Percentiles rank a stretch among this genome's conserved stretches.
phyloP scores from a whole-genome alignment of 2,329 filamentous ascomycete species.

The Ophiostoma novo-ulmi region DNA sequence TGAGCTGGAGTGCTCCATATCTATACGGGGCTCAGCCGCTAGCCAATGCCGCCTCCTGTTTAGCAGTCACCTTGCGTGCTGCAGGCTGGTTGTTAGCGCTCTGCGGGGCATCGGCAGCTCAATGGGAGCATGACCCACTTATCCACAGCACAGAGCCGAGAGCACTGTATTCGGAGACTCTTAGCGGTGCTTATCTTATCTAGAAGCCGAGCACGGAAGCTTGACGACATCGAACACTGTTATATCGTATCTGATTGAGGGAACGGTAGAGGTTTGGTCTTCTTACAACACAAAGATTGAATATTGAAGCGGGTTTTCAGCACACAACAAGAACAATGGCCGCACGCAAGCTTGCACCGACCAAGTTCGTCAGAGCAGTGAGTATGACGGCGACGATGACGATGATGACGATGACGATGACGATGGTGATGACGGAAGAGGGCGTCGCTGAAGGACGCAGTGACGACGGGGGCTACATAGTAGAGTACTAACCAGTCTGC shows the following conservation, averaged over 20 bases:
- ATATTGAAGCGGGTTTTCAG: neutral
- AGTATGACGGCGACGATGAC: neutral
- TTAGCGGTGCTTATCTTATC: neutral
- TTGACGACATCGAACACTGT: neutral
- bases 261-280: no score
- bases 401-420: neutral
- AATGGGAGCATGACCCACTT: neutral
- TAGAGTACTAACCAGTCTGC: neutral
- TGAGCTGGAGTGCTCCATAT: neutral
- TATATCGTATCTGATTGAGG: neutral
- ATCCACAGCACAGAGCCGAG: neutral
- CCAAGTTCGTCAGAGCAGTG: slow-evolving; percentile 34
- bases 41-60: neutral
- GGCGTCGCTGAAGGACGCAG: neutral
- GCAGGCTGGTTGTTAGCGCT: neutral
- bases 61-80: neutral
- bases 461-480: neutral
- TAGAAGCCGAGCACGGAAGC: slow-evolving; percentile 4
- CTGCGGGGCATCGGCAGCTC: neutral
- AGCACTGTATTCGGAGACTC: neutral
- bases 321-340: slow-evolving; percentile 31
- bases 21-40: neutral
- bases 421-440: neutral
- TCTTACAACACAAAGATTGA: no score
- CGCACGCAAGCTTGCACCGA: slow-evolving; percentile 31